Evolutionary conservation across 2,329 filamentous ascomycete genomes (phyloP).

Genomic region (Rutstroemia sp.): DNA sequence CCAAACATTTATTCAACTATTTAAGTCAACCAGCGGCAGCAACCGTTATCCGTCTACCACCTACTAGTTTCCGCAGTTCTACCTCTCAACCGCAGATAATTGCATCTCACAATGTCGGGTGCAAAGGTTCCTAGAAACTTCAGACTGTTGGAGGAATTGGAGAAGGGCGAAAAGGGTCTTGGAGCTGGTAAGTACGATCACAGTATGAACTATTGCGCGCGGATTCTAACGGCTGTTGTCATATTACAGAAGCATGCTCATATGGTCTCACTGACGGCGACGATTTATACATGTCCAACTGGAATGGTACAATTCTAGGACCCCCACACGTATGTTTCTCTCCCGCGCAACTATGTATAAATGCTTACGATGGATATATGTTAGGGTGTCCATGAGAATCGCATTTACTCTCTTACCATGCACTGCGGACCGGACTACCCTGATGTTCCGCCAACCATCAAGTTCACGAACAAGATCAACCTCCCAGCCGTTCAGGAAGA

Average conservation of each 20-base stretch:
- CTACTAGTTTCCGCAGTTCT: not conserved
- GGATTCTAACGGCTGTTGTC: not conserved
- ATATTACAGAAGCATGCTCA: conserved; percentile 74
- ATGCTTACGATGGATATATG: not conserved
- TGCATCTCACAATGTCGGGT: conserved; percentile 24
- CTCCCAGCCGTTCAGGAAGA: conserved; percentile 81
- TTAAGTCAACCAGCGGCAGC: no score
- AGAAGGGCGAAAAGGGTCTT: conserved; percentile 97
- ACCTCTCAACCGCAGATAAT: not conserved
- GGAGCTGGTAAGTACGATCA: conserved; percentile 61
- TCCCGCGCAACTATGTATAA: not conserved
- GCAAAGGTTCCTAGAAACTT: conserved; percentile 93
- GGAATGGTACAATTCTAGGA: conserved; percentile 96
- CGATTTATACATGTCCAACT: conserved; percentile 94
- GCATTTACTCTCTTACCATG: conserved; percentile 97
- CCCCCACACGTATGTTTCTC: conserved; percentile 74
- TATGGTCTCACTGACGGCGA: conserved; percentile 92
- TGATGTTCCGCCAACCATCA: conserved; percentile 78
- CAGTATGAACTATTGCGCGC: not conserved
- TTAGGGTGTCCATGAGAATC: conserved; percentile 93
- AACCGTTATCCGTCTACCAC: not conserved
- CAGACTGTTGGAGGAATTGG: conserved; percentile 89
- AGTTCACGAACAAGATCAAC: conserved; percentile 92
- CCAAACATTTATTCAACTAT: not conserved
- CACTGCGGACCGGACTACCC: conserved; percentile 89